phyloP scores from a whole-genome alignment of 257 asterid species.

The Solanum pennellii region DNA sequence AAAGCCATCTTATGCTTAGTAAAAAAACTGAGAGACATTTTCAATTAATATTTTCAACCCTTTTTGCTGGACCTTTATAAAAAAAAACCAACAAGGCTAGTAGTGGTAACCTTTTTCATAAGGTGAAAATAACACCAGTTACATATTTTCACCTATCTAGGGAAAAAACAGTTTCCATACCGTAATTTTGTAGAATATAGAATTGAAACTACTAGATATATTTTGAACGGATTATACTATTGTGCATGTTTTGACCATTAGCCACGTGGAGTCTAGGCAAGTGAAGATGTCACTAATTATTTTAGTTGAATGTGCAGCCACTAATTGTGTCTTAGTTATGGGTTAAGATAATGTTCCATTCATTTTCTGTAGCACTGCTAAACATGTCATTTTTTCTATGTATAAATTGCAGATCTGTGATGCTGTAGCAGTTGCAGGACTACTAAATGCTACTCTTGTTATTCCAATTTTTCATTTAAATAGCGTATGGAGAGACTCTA shows the following conservation, averaged over 20 bases:
- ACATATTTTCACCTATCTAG: not conserved
- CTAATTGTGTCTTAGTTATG: not conserved
- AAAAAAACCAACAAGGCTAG: not conserved
- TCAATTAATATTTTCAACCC: not conserved
- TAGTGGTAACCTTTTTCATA: not conserved
- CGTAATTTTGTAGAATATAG: not conserved
- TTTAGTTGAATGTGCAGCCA: not conserved
- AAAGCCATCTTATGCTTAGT: not conserved
- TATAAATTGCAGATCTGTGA: slow-evolving; percentile 76
- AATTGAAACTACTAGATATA: not conserved
- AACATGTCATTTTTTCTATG: not conserved
- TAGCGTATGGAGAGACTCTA: slow-evolving; percentile 97
- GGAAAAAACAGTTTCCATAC: not conserved
- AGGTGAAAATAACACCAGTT: not conserved
- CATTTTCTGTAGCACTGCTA: not conserved
- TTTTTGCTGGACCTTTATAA: not conserved
- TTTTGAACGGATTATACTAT: not conserved
- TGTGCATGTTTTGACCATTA: not conserved
- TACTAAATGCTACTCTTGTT: slow-evolving; percentile 96
- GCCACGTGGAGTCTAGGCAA: not conserved
- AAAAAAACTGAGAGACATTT: not conserved
- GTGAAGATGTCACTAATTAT: not conserved
- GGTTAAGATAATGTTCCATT: not conserved
- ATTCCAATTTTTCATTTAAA: slow-evolving; percentile 95
- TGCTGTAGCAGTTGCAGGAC: slow-evolving; percentile 97